phyloP scores from a whole-genome alignment of 441 rosid species.

The Euphorbia schlechtendalii region DNA sequence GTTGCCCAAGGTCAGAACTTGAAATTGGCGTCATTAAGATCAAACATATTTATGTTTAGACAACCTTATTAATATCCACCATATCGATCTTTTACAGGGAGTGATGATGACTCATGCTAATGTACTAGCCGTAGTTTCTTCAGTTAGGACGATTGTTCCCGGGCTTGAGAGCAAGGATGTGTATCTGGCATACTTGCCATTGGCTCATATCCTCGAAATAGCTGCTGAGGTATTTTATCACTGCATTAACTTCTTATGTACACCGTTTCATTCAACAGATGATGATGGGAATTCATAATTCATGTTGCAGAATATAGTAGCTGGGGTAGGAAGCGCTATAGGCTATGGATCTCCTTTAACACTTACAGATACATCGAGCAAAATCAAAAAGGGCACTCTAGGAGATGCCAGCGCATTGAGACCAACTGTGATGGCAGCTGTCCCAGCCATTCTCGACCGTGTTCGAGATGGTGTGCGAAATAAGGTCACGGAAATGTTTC shows the following conservation, averaged over 20 bases:
- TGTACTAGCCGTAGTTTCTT: conserved; percentile 85
- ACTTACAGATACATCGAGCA: conserved; percentile 90
- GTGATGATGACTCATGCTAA: conserved; percentile 98
- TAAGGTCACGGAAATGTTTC: conserved; percentile 55
- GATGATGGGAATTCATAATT: conserved; percentile 11
- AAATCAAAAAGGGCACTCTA: conserved; percentile 79
- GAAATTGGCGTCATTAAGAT: background rate
- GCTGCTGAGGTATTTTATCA: conserved; percentile 72
- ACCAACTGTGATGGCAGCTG: conserved; percentile 96
- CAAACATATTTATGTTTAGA: conserved; percentile 10
- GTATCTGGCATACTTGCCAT: conserved; percentile 86
- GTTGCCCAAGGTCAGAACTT: conserved; percentile 66
- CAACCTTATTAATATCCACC: conserved; percentile 5
- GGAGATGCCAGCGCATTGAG: conserved; percentile 79
- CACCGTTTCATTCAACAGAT: conserved; percentile 1
- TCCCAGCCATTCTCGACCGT: conserved; percentile 98
- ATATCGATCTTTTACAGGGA: conserved; percentile 50
- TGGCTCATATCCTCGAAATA: conserved; percentile 96
- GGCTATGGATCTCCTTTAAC: conserved; percentile 96
- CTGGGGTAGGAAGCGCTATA: conserved; percentile 83
- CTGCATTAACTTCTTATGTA: background rate
- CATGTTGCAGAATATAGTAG: conserved; percentile 55
- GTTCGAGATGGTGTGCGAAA: conserved; percentile 94
- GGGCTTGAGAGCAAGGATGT: conserved; percentile 68
- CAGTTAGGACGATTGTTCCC: conserved; percentile 93